phyloP scores from a whole-genome alignment of 1,139 yeast species.

The Suzukiozyma palmioleophila region DNA sequence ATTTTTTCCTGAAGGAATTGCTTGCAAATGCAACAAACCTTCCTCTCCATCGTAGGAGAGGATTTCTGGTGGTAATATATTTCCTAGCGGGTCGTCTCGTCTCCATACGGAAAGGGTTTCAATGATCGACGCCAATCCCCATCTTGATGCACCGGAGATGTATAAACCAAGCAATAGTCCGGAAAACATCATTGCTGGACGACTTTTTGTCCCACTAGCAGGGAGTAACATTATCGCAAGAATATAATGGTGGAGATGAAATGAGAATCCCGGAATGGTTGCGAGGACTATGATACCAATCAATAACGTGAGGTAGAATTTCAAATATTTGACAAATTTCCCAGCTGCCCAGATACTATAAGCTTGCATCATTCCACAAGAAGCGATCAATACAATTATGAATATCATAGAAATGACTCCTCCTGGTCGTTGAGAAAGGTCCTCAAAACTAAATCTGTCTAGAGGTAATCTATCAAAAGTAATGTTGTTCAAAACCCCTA shows the following conservation, averaged over 20 bases:
- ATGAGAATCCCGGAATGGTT: constrained; percentile 61
- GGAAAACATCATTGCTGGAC: constrained; percentile 68
- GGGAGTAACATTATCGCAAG: constrained; percentile 75
- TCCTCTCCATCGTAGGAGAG: constrained; percentile 26
- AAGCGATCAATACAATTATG: constrained; percentile 40
- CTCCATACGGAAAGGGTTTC: constrained; percentile 68
- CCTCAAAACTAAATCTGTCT: constrained; percentile 71
- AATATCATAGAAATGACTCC: constrained; percentile 62
- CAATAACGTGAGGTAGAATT: constrained; percentile 48
- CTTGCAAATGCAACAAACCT: constrained; percentile 33
- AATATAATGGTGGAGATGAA: constrained; percentile 87
- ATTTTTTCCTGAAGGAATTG: constrained; percentile 10
- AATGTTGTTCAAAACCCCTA: constrained; percentile 79
- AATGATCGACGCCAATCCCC: constrained; percentile 90
- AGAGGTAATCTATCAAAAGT: constrained; percentile 87
- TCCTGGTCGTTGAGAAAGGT: constrained; percentile 72
- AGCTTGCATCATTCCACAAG: constrained; percentile 70
- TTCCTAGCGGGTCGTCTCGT: constrained; percentile 73
- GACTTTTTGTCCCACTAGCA: constrained; percentile 79
- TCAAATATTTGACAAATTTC: constrained; percentile 53
- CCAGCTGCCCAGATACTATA: constrained; percentile 79
- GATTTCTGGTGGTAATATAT: constrained; percentile 50
- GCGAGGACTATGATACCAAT: constrained; percentile 44
- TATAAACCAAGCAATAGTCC: constrained; percentile 80
- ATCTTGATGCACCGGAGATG: constrained; percentile 80